A percentile compares a stretch with the other conserved stretches of the same genome.
Conservation (phyloP, 2,329 filamentous ascomycete genomes). For the Aspergillus eucalypticola region DNA sequence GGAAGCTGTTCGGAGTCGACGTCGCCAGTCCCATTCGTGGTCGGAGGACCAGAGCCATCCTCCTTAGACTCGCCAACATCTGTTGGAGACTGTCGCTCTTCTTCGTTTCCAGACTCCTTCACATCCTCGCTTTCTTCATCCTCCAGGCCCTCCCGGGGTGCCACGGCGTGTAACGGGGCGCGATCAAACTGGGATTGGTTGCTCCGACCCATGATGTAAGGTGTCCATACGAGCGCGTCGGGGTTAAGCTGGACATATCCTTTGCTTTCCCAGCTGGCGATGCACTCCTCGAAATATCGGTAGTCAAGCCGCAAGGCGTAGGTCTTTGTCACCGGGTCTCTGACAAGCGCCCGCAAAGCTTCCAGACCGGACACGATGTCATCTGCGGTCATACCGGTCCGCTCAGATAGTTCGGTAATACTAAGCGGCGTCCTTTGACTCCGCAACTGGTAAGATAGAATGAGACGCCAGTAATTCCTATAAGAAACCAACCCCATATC, state of each 20-base stretch:
- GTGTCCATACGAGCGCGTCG: conserved; percentile 85
- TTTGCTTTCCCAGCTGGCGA: conserved; percentile 85
- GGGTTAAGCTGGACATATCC: conserved; percentile 82
- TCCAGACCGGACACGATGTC: conserved; percentile 94
- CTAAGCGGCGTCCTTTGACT: conserved; percentile 59
- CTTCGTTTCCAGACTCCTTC: conserved; percentile 23
- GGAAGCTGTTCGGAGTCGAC: conserved; percentile 16
- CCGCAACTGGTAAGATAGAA: conserved; percentile 81
- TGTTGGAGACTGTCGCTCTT: conserved; percentile 15
- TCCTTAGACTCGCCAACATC: conserved; percentile 11
- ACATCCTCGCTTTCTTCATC: conserved; percentile 36
- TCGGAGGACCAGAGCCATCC: conserved; percentile 13
- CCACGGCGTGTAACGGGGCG: conserved; percentile 81
- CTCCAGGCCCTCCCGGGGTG: conserved; percentile 69
- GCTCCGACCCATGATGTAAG: conserved; percentile 90
- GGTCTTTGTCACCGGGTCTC: conserved; percentile 81
- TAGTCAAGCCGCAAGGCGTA: conserved; percentile 90
- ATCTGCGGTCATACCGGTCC: conserved; percentile 93
- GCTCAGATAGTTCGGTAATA: conserved; percentile 65
- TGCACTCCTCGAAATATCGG: conserved; percentile 81
- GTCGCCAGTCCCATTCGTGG: conserved; percentile 20
- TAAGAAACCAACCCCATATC: conserved; percentile 98
- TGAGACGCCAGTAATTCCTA: conserved; percentile 91
- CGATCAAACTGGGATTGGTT: conserved; percentile 82
- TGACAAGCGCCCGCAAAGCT: conserved; percentile 81